These are phyloP conservation scores for Psilocybe subaeruginosa DNA, from an alignment of 768 basidiomycete species.

Conservation along the genomic window DNA sequence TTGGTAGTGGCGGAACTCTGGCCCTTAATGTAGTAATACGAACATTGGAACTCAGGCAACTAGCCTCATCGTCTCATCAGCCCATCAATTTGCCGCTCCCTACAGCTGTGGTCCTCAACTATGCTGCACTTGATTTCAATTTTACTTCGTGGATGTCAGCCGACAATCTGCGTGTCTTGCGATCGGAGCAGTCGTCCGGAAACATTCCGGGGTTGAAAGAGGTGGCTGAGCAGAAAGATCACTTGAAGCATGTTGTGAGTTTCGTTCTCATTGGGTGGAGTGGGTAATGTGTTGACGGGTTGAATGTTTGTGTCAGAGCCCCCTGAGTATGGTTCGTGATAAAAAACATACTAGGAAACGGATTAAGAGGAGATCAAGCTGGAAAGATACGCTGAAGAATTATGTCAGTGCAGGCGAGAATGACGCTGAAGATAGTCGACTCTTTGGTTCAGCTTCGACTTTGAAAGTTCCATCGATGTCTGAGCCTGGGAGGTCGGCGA, in stretches of 20 bases:
- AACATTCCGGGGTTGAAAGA: constrained; percentile 75
- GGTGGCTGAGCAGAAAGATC: constrained; percentile 81
- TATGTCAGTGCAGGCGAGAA: constrained; percentile 46
- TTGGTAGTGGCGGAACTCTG: constrained; percentile 83
- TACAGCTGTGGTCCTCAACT: constrained; percentile 83
- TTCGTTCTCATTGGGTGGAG: constrained; percentile 2
- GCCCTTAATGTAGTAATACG: constrained; percentile 84
- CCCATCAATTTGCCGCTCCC: constrained; percentile 65
- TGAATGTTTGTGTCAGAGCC: constrained; percentile 51
- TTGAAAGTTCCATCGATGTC: constrained; percentile 30
- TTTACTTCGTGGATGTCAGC: constrained; percentile 97
- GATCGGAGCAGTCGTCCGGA: constrained; percentile 85
- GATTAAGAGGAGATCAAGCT: constrained; percentile 57
- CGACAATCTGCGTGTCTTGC: constrained; percentile 79
- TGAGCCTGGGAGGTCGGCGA: constrained; percentile 19
- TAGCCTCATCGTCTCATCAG: constrained; percentile 32
- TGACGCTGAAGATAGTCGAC: constrained; percentile 20
- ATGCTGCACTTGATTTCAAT: constrained; percentile 95
- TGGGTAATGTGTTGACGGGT: not conserved
- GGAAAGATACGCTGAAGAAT: constrained; percentile 60
- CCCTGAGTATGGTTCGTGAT: constrained; percentile 90
- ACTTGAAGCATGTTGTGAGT: constrained; percentile 75
- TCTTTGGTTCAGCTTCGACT: constrained; percentile 26
- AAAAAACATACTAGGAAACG: constrained; percentile 47
- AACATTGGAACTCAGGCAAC: constrained; percentile 69